These are phyloP conservation scores for Umbilicus rupestris DNA, from an alignment of 164 flowering plant species.

Conservation along the genomic window DNA sequence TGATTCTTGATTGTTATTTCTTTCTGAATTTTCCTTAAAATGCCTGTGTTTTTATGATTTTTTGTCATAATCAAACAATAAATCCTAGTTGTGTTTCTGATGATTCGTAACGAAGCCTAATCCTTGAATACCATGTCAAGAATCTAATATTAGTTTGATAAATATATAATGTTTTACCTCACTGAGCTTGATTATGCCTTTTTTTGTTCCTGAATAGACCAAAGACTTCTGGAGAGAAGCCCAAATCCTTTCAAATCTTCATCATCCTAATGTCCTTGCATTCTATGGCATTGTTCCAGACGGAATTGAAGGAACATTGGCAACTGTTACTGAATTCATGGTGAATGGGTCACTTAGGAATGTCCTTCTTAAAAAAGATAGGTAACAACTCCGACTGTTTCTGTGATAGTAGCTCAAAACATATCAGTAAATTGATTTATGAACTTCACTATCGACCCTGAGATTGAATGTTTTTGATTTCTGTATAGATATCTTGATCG, in stretches of 20 bases:
- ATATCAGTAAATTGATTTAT: neutral
- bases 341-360: constrained; percentile 55
- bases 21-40: neutral
- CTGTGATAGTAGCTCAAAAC: neutral
- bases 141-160: neutral
- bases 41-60: neutral
- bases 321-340: constrained; percentile 61
- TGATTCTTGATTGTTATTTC: neutral
- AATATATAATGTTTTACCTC: neutral
- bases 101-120: neutral
- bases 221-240: constrained; percentile 72
- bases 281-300: constrained; percentile 72
- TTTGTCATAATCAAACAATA: neutral
- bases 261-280: constrained; percentile 71
- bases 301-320: constrained; percentile 58
- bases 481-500: constrained; percentile 38
- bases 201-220: constrained; percentile 22
- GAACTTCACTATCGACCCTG: neutral
- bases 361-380: constrained; percentile 42
- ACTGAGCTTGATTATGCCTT: neutral
- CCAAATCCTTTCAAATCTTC: constrained; percentile 51
- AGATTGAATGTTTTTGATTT: constrained; percentile 2
- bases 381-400: constrained; percentile 18
- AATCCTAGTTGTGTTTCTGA: neutral
- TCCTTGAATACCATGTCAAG: neutral